Conservation (phyloP, 768 basidiomycete species). For the Auricularia sp. region DNA sequence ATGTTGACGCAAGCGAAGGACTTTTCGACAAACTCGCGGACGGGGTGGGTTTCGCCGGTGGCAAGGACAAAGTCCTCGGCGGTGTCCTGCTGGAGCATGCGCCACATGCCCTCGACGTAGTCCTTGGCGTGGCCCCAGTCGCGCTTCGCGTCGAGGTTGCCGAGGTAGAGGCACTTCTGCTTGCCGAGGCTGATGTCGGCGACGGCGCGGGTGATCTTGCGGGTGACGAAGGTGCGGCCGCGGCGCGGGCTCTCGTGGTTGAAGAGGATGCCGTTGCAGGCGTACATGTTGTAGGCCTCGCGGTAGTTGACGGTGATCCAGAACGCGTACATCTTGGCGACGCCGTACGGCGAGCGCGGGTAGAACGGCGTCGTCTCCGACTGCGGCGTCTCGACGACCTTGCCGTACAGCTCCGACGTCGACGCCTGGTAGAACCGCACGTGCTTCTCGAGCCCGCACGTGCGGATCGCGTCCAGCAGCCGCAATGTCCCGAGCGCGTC, state of each 20-base stretch:
- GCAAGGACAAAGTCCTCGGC: constrained; percentile 91
- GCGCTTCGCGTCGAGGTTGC: constrained; percentile 88
- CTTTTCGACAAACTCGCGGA: constrained; percentile 88
- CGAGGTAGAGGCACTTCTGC: constrained; percentile 83
- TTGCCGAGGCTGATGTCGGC: constrained; percentile 88
- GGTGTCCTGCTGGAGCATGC: constrained; percentile 78
- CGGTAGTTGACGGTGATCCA: constrained; percentile 90
- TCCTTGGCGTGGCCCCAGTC: constrained; percentile 96
- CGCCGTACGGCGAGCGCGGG: constrained; percentile 94
- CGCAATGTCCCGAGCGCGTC: constrained; percentile 92
- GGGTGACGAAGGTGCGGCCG: constrained; percentile 90
- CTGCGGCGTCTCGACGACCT: constrained; percentile 92
- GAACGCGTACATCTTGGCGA: constrained; percentile 86
- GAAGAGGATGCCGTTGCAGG: constrained; percentile 95
- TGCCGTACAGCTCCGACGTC: constrained; percentile 94
- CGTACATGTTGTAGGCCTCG: constrained; percentile 93
- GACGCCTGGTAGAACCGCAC: constrained; percentile 96
- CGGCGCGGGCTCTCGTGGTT: constrained; percentile 95
- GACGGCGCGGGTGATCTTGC: constrained; percentile 87
- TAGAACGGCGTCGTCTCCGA: constrained; percentile 96
- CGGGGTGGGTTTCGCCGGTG: constrained; percentile 91
- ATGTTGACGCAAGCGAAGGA: constrained; percentile 63
- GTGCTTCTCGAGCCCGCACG: constrained; percentile 88
- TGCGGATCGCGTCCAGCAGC: constrained; percentile 90
- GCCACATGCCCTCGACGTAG: constrained; percentile 98